Base-by-base conservation (phyloP, 2,329 filamentous ascomycete species). In the Zopfia rhizophila region DNA sequence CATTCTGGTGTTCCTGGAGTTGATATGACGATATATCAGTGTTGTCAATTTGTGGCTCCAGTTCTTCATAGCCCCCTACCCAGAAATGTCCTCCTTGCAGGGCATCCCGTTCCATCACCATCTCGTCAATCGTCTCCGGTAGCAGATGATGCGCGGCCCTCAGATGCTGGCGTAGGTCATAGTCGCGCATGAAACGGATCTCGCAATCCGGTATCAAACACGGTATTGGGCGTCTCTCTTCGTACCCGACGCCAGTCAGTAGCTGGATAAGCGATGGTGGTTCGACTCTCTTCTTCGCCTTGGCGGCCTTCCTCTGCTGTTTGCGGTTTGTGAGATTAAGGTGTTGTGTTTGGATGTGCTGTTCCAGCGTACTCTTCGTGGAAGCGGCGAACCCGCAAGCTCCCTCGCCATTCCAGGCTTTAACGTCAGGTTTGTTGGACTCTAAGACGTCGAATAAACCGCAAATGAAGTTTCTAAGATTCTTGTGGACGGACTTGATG, bases 271-370 rank as follows among this genome's bases (percentile, higher is more conserved):
- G 49, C 51, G 60, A 63, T 6, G 61, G 60, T 12, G 60, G 53
- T 11, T 63, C 57, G n/a, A 56, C 38, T 35, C 61, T 54, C 51
- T 55, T 62, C 66, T 62, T 74, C 74, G 53, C 70, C 65, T 72
- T 71, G 47, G 63, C 60, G 37, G 66, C 53, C 53, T 69, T 65
- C 61, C 65, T 72, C 33, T 52, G 49, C 30, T 62, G 53, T 42
- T 63, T 73, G 45, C 66, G 66, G 45, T 72, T 74, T 8, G 69
- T 72, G 16, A 83, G 73, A n/a, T 86, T 84, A 18, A 96, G 76
- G 68, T 97, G 93, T 16, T 90, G 82, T 35, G 88, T 91, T 14
- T 90, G 86, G 31, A 97, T 81, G 66, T 97, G 93, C 56, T 94
- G 88, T 68, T 93, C 89, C 0, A 97, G 80, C 21, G 85, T 85